phyloP scores from a whole-genome alignment of 2,329 filamentous ascomycete species.

The Ascocoryne sarcoides region DNA sequence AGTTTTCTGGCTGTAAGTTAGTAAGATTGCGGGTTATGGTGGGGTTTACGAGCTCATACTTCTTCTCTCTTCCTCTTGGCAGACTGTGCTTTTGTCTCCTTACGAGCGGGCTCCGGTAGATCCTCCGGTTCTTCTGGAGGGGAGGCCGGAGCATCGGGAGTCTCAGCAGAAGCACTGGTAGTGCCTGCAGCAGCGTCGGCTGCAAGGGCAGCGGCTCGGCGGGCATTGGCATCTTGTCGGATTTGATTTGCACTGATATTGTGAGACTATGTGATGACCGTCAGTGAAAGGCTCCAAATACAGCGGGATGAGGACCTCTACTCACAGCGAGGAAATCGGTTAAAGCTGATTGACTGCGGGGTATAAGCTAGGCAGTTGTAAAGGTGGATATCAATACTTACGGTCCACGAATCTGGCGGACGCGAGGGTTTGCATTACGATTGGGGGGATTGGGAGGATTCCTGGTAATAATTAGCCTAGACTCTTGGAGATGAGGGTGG shows the following conservation, averaged over 20 bases:
- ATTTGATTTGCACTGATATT: slow-evolving; percentile 60
- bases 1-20: slow-evolving; percentile 33
- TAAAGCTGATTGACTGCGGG: slow-evolving; percentile 49
- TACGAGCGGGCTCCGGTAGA: slow-evolving; percentile 23
- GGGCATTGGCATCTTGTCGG: slow-evolving; percentile 39
- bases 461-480: background rate
- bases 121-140: slow-evolving; percentile 9
- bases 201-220: slow-evolving; percentile 34
- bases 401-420: slow-evolving; percentile 25
- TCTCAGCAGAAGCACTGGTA: slow-evolving; percentile 3
- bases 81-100: slow-evolving; percentile 24
- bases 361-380: slow-evolving; percentile 1
- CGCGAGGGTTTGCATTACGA: background rate
- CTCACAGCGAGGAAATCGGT: slow-evolving; percentile 59
- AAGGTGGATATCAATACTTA: too few species aligned
- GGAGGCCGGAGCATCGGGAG: slow-evolving; percentile 14
- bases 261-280: slow-evolving; percentile 50
- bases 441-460: too few species aligned
- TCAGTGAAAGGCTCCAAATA: slow-evolving; percentile 26
- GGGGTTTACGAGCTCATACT: slow-evolving; percentile 7
- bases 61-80: slow-evolving; percentile 32
- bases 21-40: background rate
- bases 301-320: slow-evolving; percentile 6
- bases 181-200: slow-evolving; percentile 24
- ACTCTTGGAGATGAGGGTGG: background rate